Evolutionary conservation across 2,329 filamentous ascomycete genomes (phyloP).

Genomic region (Xylariaceae sp.): DNA sequence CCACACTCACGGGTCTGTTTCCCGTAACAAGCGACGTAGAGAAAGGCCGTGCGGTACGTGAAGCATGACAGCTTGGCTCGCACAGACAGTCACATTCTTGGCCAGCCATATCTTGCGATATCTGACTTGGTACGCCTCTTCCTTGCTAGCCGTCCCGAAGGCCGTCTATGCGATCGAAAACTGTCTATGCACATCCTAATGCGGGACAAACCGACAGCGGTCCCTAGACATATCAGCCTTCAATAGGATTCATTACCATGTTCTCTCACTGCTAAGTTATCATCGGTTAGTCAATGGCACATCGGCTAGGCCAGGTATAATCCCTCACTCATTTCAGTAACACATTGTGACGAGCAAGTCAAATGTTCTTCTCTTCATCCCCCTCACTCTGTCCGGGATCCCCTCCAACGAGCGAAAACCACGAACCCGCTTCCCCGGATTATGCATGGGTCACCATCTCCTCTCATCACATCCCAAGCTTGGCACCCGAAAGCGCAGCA

Average conservation of each 20-base stretch:
- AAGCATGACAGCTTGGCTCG: conserved; percentile 1
- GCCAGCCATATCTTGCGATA: background rate
- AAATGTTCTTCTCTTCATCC: no score
- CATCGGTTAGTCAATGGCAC: no score
- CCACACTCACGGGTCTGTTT: conserved; percentile 19
- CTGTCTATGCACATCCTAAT: background rate
- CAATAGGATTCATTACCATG: no score
- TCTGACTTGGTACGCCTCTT: background rate
- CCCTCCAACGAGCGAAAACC: background rate
- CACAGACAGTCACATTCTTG: background rate
- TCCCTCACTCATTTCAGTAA: no score
- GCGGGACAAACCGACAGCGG: no score
- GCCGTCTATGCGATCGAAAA: background rate
- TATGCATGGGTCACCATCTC: conserved; percentile 7
- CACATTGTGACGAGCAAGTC: no score
- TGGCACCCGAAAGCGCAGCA: background rate
- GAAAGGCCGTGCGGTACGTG: background rate
- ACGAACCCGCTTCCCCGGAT: conserved; percentile 18
- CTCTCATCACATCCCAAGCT: background rate
- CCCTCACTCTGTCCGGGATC: no score
- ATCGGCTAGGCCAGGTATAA: no score
- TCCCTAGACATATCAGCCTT: no score
- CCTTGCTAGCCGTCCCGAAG: background rate
- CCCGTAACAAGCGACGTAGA: conserved; percentile 16
- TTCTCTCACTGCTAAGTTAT: no score